Evolutionary conservation across 1,284 basidiomycete genomes (phyloP), one percentile per base, ranked within the genome.

Genomic region (Leccinum angustisporum): DNA sequence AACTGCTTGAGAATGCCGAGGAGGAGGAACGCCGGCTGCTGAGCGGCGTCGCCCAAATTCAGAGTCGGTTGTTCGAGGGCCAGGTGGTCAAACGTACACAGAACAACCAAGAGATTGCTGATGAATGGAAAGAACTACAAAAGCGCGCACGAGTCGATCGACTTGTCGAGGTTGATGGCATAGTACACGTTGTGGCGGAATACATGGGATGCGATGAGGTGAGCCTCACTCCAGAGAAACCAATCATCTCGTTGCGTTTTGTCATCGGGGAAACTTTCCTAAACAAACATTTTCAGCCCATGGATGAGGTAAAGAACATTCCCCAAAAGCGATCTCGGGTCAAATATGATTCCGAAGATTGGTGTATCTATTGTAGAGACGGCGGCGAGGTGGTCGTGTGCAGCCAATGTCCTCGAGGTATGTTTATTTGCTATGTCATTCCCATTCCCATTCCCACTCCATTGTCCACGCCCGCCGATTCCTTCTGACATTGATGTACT

Each of bases 21-120:
- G 84, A 83, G 61, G 85, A 86, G 65, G 84, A 87, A 69, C 68
- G 68, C n/a, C 68, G 63, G 61, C 68, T 87, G 25, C 71, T 87
- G 27, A 79, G 76, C 25, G 85, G 86, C 4, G 75, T 84, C 14
- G 85, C 83, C 6, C 80, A 81, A 61, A 86, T 87, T 5, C 79
- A 82, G 61, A 81, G 82, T 59, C 76, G 84, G 34, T 68, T 87
- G 25, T 87, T 86, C 61, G 86, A 87, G 63, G 86, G 86, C 4
- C 77, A 77, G 66, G 50, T 84, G 52, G 68, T 86, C 43, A 61
- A 75, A 40, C 77, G 76, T 27, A 48, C 7, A 31, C 68, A 73
- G 61, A 68, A 69, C 53, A 80, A 82, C 64, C 75, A 77, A 53
- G 71, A 80, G 27, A 80, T 80, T 55, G 78, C 78, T 3, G 62